These are phyloP conservation scores for Penicillium angulare DNA, from an alignment of 495 filamentous ascomycete genomes.

Conservation along the genomic window DNA sequence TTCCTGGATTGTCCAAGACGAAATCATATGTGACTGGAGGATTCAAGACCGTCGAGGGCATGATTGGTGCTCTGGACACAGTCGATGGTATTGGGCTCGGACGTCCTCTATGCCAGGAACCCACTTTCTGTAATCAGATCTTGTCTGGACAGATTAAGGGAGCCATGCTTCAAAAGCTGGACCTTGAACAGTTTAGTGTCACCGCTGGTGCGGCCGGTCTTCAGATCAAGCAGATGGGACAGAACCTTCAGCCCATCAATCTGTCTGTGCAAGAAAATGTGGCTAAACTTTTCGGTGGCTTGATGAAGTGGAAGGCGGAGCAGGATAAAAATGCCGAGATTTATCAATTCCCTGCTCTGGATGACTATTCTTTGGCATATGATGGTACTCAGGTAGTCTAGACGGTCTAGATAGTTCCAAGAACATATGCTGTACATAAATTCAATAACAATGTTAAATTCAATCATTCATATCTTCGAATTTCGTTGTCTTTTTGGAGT, in stretches of 20 bases:
- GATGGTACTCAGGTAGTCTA: background rate
- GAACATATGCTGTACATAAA: too few relatives aligned
- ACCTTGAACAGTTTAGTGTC: conserved; percentile 45
- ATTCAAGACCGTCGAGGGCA: conserved; percentile 57
- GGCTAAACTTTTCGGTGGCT: background rate
- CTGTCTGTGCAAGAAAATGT: conserved; percentile 10
- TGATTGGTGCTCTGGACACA: conserved; percentile 57
- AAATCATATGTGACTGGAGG: conserved; percentile 63
- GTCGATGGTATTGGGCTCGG: conserved; percentile 59
- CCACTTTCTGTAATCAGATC: conserved; percentile 47
- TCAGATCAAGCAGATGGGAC: conserved; percentile 14
- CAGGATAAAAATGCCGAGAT: background rate
- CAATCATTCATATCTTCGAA: too few relatives aligned
- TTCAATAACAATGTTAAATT: too few relatives aligned
- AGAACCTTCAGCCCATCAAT: conserved; percentile 13
- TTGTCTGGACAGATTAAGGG: conserved; percentile 43
- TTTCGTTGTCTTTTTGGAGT: too few relatives aligned
- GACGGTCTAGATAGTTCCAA: background rate
- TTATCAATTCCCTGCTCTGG: conserved; percentile 1
- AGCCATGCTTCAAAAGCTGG: conserved; percentile 44
- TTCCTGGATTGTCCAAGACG: conserved; percentile 51
- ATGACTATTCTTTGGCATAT: background rate
- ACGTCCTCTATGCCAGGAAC: conserved; percentile 53
- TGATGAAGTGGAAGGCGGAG: conserved; percentile 4
- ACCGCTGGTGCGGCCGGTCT: conserved; percentile 39